phyloP scores from a whole-genome alignment of 2,329 filamentous ascomycete species.

The Leptodontidium sp. region DNA sequence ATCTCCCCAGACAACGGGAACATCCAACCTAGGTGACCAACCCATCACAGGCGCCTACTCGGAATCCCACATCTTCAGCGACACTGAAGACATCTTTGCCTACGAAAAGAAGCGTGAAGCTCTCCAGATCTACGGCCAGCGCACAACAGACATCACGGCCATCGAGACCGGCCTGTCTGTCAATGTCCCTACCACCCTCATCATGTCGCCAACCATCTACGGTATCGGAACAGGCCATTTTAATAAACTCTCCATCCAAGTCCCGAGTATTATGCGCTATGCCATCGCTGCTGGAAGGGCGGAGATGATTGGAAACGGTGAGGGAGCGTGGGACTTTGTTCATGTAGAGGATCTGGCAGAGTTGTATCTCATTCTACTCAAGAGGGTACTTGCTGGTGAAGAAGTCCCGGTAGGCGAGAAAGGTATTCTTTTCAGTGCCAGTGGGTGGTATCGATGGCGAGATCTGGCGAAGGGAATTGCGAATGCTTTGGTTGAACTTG shows the following conservation, averaged over 20 bases:
- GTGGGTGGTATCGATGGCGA: not conserved
- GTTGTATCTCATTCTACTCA: not conserved
- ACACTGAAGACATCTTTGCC: not conserved
- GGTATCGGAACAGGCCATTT: not conserved
- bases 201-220: not conserved
- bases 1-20: constrained; percentile 49
- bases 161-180: not conserved
- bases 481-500: not conserved
- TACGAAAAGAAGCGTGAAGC: not conserved
- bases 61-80: constrained; percentile 48
- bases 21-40: constrained; percentile 53
- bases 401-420: not conserved
- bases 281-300: not conserved
- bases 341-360: not conserved
- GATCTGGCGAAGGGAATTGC: not conserved
- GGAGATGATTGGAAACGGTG: not conserved
- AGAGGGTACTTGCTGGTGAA: not conserved
- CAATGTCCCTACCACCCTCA: not conserved
- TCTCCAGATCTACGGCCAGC: not conserved
- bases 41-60: constrained; percentile 47
- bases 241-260: not conserved
- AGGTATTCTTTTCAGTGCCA: not conserved
- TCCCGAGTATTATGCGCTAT: not conserved
- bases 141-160: not conserved
- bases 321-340: not conserved